Base-by-base conservation (phyloP, 495 filamentous ascomycete genomes). In the Aspergillus kassunensis region DNA sequence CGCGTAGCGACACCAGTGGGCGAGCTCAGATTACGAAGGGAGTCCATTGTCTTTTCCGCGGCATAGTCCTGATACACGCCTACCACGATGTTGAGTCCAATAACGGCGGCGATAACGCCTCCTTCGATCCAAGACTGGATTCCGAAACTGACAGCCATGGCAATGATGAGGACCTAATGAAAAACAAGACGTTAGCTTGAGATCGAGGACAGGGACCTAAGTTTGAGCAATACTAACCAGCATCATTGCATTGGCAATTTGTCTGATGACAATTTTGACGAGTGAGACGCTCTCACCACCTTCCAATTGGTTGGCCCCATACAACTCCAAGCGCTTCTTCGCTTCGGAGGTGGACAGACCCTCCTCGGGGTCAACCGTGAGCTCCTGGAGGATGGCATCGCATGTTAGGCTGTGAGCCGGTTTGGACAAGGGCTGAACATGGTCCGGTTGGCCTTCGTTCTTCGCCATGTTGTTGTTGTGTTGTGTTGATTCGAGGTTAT, bases 41-140 rank as follows among this genome's bases (percentile, higher is more conserved):
- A 87, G 52, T 86, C 82, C 85, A 88, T 88, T 2, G 83, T 89
- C 72, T 89, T 88, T 60, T 86, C 85, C 6, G 86, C 86, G 11
- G 76, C 75, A 63, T 81, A 88, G 53, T 89, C 86, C 59, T 88
- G 84, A 49, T 80, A 79, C 51, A 87, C 87, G 4, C 86, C 85
- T 27, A 88, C 80, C 19, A 81, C 66, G 54, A 89, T 75, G 57
- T 89, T 88, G 44, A 87, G 73, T 1, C 74, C 61, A 44, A 89
- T 85, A 47, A 89, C 84, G 8, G 77, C 79, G 21, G 72, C 72
- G 49, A 88, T 77, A 21, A 88, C 83, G 43, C 80, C 84, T 31
- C 83, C 85, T 71, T 89, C 86, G 44, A 88, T 87, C 71, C 78
- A 88, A 2, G 82, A 84, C 49, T 71, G 59, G 42, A 88, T 87